Percentiles rank a stretch among this genome's conserved stretches.
Evolutionary conservation across 169 alveolate species (phyloP).

Genomic region (Hepatocystis sp.): DNA sequence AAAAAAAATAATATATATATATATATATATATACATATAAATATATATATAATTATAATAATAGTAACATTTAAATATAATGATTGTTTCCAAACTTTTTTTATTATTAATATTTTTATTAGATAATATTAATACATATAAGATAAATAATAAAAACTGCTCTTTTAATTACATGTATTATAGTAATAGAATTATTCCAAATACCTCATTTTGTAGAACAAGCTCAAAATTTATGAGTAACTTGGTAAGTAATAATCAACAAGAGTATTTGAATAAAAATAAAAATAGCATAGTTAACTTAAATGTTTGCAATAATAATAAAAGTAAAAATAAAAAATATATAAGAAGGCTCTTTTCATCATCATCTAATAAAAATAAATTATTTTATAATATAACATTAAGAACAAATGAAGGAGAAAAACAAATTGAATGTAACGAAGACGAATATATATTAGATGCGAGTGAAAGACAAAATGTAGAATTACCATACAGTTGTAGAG

Average conservation of each 20-base stretch:
- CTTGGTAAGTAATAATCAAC: conserved; percentile 14
- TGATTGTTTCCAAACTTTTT: conserved; percentile 10
- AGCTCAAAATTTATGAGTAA: conserved; percentile 16
- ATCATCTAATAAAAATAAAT: conserved; percentile 21
- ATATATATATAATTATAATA: conserved; percentile 8
- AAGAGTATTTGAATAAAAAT: conserved; percentile 5
- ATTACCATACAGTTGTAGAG: conserved; percentile 91
- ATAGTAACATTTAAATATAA: too few relatives aligned
- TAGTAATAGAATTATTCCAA: conserved; percentile 17
- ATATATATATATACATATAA: background rate
- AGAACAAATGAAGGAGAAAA: conserved; percentile 84
- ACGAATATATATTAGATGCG: conserved; percentile 90
- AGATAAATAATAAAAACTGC: conserved; percentile 5
- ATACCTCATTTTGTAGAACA: conserved; percentile 2
- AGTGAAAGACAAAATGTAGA: conserved; percentile 90
- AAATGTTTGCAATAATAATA: background rate
- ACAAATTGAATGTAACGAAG: conserved; percentile 85
- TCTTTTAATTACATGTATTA: conserved; percentile 57
- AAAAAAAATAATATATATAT: background rate
- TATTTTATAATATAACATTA: conserved; percentile 69
- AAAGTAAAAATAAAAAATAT: too few relatives aligned
- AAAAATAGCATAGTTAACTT: background rate
- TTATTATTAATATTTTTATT: conserved; percentile 5
- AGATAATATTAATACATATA: conserved; percentile 35
- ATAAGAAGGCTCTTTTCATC: too few relatives aligned